These are phyloP conservation scores for Aurantiochytrium sp. DNA, from an alignment of 108 stramenopile species.

Conservation along the genomic window DNA sequence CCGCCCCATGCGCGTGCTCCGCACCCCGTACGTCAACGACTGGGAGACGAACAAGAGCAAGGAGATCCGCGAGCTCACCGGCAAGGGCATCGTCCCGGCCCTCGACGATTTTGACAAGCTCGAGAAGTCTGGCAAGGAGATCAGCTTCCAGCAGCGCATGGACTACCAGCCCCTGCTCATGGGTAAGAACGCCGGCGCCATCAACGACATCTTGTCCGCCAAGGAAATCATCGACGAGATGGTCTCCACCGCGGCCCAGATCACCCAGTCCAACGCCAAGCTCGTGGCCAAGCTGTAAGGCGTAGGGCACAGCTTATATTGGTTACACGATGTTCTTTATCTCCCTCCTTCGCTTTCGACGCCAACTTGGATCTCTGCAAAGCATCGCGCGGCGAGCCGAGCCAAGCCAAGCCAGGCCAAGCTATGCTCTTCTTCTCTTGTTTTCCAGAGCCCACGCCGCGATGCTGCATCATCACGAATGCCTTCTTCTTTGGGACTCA, in stretches of 20 bases:
- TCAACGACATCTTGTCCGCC: background rate
- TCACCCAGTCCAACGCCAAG: background rate
- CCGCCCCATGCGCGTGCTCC: slow-evolving; percentile 22
- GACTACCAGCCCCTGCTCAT: background rate
- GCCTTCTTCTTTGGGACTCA: no score
- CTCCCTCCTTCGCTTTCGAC: no score
- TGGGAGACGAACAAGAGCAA: background rate
- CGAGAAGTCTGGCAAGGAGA: slow-evolving; percentile 22
- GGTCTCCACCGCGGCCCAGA: background rate
- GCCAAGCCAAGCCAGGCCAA: no score
- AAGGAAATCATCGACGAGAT: slow-evolving; percentile 26
- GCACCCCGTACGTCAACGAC: slow-evolving; percentile 17
- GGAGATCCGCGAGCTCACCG: slow-evolving; percentile 30
- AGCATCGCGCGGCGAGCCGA: no score
- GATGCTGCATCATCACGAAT: no score
- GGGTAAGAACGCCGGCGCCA: slow-evolving; percentile 18
- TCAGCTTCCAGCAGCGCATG: slow-evolving; percentile 18
- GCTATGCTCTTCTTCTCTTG: no score
- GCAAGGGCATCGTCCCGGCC: slow-evolving; percentile 15
- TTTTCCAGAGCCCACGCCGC: no score
- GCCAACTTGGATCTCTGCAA: no score
- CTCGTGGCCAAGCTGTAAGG: slow-evolving; percentile 17
- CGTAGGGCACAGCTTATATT: no score
- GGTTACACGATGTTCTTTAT: no score
- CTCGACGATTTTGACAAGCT: background rate